These are phyloP conservation scores for Pseudonectria buxi DNA, from an alignment of 2,329 filamentous ascomycete species.

Conservation along the genomic window DNA sequence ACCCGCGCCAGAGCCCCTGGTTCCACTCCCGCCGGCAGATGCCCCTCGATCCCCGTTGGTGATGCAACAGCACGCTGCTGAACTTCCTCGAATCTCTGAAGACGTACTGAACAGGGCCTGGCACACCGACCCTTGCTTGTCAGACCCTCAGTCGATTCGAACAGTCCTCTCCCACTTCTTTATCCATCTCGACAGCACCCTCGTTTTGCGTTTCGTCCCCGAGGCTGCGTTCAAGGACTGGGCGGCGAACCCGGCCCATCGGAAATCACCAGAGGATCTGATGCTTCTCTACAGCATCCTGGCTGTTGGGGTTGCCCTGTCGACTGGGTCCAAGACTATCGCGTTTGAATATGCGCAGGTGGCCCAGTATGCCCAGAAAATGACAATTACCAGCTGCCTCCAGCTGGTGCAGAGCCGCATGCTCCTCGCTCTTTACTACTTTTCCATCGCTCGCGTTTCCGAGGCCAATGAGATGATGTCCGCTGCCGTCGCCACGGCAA, in stretches of 20 bases:
- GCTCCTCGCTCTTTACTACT: conserved; percentile 60
- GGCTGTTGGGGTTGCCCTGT: conserved; percentile 32
- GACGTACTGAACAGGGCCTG: conserved; percentile 43
- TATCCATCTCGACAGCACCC: conserved; percentile 33
- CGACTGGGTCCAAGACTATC: conserved; percentile 30
- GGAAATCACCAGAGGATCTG: conserved; percentile 35
- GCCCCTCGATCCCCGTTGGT: conserved; percentile 29
- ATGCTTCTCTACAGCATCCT: conserved; percentile 41
- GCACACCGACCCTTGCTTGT: conserved; percentile 43
- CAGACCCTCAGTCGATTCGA: conserved; percentile 34
- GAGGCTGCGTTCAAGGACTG: conserved; percentile 34
- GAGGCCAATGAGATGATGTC: conserved; percentile 60
- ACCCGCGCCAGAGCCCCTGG: conserved; percentile 26
- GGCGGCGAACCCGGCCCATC: conserved; percentile 28
- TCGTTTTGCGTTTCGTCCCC: conserved; percentile 36
- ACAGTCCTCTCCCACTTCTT: conserved; percentile 37
- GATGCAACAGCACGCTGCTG: conserved; percentile 30
- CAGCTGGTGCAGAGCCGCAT: conserved; percentile 62
- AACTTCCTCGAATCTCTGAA: conserved; percentile 43
- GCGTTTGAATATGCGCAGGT: conserved; percentile 41
- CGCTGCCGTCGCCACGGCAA: conserved; percentile 52
- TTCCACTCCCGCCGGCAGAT: conserved; percentile 27
- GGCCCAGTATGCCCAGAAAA: conserved; percentile 47
- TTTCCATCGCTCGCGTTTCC: conserved; percentile 51
- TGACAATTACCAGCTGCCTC: conserved; percentile 30